Base-by-base conservation (phyloP, 2,329 filamentous ascomycete species). In the Monascus ruber region DNA sequence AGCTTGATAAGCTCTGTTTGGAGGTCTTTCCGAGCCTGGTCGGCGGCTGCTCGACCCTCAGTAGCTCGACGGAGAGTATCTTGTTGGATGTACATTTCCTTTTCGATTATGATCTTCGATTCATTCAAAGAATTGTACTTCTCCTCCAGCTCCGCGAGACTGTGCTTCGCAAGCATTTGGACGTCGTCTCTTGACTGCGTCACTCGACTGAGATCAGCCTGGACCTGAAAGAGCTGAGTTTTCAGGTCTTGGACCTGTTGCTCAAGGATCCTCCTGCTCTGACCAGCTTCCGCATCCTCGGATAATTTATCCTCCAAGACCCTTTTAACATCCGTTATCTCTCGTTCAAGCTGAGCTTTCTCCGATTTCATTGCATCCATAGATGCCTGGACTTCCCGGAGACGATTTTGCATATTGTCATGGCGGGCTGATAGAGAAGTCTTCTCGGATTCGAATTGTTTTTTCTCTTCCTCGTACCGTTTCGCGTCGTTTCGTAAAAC, bases 61-160 rank as follows among this genome's bases (percentile, higher is more conserved):
- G 83, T 85, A 7, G 87, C 85, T 39, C 89, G 79, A 31, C 91
- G 79, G 34, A 95, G 74, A 7, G 85, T 83, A 56, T 98, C 89
- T 60, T 95, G 88, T 56, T 96, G 89, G 4, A 85, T 82, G 58
- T 96, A 96, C 59, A 98, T 81, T 62, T 96, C 89, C 61, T 95
- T 96, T 62, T 98, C 89, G 46, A 98, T 94, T 35, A 81, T 94
- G 52, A 95, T 94, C 63, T 98, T 98, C 26, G 86, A 81, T 47
- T 95, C 87, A 52, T 94, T 94, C 28, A 96, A 72, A 28, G 78
- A 76, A 36, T 93, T 81, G 50, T 80, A 94, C 48, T 96, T 87
- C 25, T 88, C 80, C 56, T 88, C 81, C 43, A 98, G 70, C 37
- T 81, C 77, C 34, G 83, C 72, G 52, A 81, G 85, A 58, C 91